Evolutionary conservation across 306 rosid genomes (phyloP), one percentile per base, ranked within the genome.

Genomic region (Cicer judaicum): DNA sequence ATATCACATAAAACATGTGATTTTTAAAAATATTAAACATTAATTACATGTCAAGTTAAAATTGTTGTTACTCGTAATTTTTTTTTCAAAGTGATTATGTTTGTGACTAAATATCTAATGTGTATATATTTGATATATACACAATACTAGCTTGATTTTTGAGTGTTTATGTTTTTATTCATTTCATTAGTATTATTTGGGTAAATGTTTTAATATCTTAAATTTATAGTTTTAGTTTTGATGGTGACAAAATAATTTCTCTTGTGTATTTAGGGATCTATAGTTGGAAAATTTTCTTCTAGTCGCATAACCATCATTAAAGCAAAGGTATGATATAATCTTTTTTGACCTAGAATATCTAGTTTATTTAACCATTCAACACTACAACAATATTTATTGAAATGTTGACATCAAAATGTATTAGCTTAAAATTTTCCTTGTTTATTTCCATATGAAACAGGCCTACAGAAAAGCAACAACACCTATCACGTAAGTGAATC

Each of bases 271-370:
- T 54, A 81, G 84, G 84, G 84, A 46, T 43, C 11, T 7, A 2
- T 81, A 67, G 38, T 16, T 0, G 78, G 50, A 43, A 43, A 13
- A 15, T 2, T 36, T 19, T 11, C 12, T 0, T 4, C 15, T 0
- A 19, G 13, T 11, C 10, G 19, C 2, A 0, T 8, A 6, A 43
- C 10, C 10, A 4, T 11, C 21, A 16, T 7, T 34, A 75, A 2
- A 54, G 80, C 61, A 70, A 69, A 70, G 68, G 84, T 81, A 69
- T 53, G 63, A 42, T 8, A 40, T 36, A 65, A 64, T 64, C 1
- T 54, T 62, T 62, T 11, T 42, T 52, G 34, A 14, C 16, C 12
- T 29, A 42, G 7, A 60, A 42, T 1, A 0, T 34, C 10, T 60
- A 38, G 24, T 38, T 74, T 74, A 5, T 15, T 15, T 16, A 7